Evolutionary conservation across 2,329 filamentous ascomycete genomes (phyloP).

Genomic region (Claviceps lovelessii): DNA sequence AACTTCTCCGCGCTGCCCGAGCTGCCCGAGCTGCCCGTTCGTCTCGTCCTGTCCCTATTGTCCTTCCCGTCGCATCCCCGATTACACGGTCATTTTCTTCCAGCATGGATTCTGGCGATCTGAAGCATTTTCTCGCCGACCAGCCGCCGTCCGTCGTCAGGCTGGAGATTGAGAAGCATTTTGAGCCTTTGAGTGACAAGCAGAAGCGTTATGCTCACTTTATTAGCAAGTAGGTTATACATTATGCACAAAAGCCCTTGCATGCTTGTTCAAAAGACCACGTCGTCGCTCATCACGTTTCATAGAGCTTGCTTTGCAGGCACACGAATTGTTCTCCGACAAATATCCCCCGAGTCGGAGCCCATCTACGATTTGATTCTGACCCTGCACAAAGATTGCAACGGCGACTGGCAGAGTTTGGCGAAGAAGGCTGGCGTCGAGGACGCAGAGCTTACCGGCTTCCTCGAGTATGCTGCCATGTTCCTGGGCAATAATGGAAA

Average conservation of each 20-base stretch:
- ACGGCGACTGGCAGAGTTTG: constrained; percentile 58
- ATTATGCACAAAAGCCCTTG: neutral
- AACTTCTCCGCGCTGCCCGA: constrained; percentile 2
- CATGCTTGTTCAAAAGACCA: neutral
- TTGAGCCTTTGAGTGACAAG: constrained; percentile 58
- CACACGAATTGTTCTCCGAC: constrained; percentile 63
- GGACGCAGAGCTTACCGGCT: constrained; percentile 48
- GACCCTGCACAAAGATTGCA: constrained; percentile 48
- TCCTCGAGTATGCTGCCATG: constrained; percentile 64
- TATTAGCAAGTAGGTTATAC: constrained; percentile 54
- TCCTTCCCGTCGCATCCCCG: neutral
- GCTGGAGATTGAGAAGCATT: constrained; percentile 85
- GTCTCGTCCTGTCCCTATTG: neutral
- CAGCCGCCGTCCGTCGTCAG: constrained; percentile 77
- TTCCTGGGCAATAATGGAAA: constrained; percentile 72
- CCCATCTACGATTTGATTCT: constrained; percentile 71
- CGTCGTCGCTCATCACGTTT: neutral
- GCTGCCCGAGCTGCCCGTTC: neutral
- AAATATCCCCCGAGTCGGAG: constrained; percentile 71
- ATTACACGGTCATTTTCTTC: constrained; percentile 9
- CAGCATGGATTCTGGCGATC: constrained; percentile 45
- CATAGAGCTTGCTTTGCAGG: constrained; percentile 61
- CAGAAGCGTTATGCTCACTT: constrained; percentile 87
- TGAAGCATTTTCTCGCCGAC: constrained; percentile 76
- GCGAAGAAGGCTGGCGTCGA: constrained; percentile 50